Percentiles rank a stretch among this genome's conserved stretches.
phyloP scores from a whole-genome alignment of 2,329 filamentous ascomycete genomes.

The Periconia macrospinosa region DNA sequence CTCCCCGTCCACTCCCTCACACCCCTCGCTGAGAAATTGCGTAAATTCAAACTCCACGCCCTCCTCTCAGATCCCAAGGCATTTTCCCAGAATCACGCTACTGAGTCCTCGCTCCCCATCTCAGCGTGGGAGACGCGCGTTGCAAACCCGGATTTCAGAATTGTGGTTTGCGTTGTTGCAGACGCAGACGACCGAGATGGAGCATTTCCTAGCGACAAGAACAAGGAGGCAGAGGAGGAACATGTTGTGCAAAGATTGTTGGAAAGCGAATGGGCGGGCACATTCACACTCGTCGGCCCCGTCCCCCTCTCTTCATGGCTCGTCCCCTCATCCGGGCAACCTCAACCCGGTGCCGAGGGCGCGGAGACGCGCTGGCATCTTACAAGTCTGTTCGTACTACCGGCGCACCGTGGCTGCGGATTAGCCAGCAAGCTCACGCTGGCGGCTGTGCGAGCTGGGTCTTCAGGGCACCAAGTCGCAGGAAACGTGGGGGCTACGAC shows the following conservation, averaged over 20 bases:
- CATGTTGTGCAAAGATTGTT: not conserved
- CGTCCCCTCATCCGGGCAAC: constrained; percentile 2
- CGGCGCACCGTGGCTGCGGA: constrained; percentile 1
- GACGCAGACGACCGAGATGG: not conserved
- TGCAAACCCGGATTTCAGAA: constrained; percentile 1
- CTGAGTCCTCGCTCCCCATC: constrained; percentile 2
- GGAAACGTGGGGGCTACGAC: not conserved
- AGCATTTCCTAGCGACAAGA: not conserved
- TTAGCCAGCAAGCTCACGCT: constrained; percentile 4
- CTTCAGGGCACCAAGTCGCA: not conserved
- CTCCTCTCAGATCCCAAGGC: not conserved
- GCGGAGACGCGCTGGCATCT: constrained; percentile 5
- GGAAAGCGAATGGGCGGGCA: constrained; percentile 4
- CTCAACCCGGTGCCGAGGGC: constrained; percentile 1
- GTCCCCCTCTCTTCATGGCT: constrained; percentile 1
- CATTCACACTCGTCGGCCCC: constrained; percentile 7
- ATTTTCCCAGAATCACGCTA: not conserved
- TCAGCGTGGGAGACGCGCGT: constrained; percentile 4
- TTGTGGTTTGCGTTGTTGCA: constrained; percentile 1
- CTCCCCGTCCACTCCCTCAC: too few species aligned
- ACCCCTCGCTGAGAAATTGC: too few species aligned
- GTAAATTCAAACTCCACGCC: too few species aligned
- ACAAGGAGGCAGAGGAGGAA: not conserved
- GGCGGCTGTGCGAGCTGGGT: constrained; percentile 3
- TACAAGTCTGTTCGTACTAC: constrained; percentile 6